These are phyloP conservation scores for Leccinum olivaceopallidum DNA, from an alignment of 768 basidiomycete species.

Conservation along the genomic window DNA sequence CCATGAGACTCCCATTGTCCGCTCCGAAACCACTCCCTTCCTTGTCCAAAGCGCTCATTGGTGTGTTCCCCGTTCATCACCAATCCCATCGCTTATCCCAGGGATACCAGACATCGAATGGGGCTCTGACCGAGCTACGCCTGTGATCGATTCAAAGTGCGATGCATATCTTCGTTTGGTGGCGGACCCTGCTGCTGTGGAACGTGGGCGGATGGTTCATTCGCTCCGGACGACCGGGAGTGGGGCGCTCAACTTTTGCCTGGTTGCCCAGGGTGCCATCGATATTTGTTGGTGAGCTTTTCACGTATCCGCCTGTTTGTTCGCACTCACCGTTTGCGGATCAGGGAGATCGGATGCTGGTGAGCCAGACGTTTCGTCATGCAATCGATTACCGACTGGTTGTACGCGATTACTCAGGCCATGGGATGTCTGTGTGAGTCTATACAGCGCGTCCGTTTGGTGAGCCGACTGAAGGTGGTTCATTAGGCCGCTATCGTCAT, in stretches of 20 bases:
- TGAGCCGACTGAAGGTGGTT: background rate
- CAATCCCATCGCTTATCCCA: background rate
- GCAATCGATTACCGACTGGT: background rate
- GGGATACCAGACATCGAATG: conserved; percentile 71
- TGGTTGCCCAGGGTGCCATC: conserved; percentile 88
- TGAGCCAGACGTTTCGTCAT: conserved; percentile 25
- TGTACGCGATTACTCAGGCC: conserved; percentile 39
- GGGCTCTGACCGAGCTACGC: conserved; percentile 73
- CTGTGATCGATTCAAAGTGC: conserved; percentile 59
- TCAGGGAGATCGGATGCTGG: conserved; percentile 81
- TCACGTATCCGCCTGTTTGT: background rate
- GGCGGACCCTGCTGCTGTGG: conserved; percentile 54
- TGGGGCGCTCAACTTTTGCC: conserved; percentile 76
- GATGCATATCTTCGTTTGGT: conserved; percentile 72
- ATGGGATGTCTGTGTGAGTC: conserved; percentile 81
- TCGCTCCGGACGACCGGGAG: conserved; percentile 81
- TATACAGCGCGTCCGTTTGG: background rate
- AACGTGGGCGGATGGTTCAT: conserved; percentile 82
- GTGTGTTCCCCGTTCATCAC: conserved; percentile 30
- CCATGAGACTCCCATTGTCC: conserved; percentile 62
- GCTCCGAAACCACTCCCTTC: conserved; percentile 61
- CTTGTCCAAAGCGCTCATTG: conserved; percentile 73
- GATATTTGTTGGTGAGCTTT: conserved; percentile 78
- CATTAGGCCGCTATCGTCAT: conserved; percentile 81
- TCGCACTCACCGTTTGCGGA: background rate